Evolutionary conservation across 495 filamentous ascomycete species (phyloP).

Genomic region (Astrothelium macrocarpum): DNA sequence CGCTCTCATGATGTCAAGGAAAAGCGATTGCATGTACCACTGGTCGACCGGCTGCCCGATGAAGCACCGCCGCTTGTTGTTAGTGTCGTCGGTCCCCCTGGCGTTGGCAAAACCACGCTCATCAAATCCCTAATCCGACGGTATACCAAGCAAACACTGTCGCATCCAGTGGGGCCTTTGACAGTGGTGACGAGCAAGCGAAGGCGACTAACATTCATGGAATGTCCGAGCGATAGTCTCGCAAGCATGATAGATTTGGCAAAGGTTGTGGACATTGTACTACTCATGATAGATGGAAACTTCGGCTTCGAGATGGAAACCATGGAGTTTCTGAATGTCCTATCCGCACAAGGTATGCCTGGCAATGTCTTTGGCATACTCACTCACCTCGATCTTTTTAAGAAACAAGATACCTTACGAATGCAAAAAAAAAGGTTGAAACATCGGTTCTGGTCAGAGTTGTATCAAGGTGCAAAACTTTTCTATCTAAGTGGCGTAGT

Average conservation of each 20-base stretch:
- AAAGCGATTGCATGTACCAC: slow-evolving; percentile 88
- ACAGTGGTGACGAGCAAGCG: slow-evolving; percentile 92
- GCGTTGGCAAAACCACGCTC: slow-evolving; percentile 70
- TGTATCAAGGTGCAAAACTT: slow-evolving; percentile 92
- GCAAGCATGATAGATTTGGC: slow-evolving; percentile 91
- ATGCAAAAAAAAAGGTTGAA: slow-evolving; percentile 93
- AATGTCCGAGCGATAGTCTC: slow-evolving; percentile 87
- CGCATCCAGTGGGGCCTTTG: slow-evolving; percentile 79
- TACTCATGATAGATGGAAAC: slow-evolving; percentile 96
- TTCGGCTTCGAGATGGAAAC: slow-evolving; percentile 99
- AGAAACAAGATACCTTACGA: slow-evolving; percentile 78
- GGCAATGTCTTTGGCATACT: slow-evolving; percentile 96
- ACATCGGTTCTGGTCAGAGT: slow-evolving; percentile 88
- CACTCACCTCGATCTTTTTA: slow-evolving; percentile 91
- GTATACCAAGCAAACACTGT: slow-evolving; percentile 91
- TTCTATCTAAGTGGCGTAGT: slow-evolving; percentile 94
- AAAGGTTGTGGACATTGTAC: slow-evolving; percentile 92
- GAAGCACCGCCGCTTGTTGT: slow-evolving; percentile 92
- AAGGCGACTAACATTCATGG: slow-evolving; percentile 85
- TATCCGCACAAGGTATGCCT: slow-evolving; percentile 87
- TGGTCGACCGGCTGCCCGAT: slow-evolving; percentile 88
- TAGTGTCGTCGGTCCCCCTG: slow-evolving; percentile 84
- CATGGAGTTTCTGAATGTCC: slow-evolving; percentile 94
- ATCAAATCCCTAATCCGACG: slow-evolving; percentile 87
- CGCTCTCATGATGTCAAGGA: slow-evolving; percentile 95